These are phyloP conservation scores for Cynanchum wilfordii DNA, from an alignment of 257 asterid species.

Conservation along the genomic window DNA sequence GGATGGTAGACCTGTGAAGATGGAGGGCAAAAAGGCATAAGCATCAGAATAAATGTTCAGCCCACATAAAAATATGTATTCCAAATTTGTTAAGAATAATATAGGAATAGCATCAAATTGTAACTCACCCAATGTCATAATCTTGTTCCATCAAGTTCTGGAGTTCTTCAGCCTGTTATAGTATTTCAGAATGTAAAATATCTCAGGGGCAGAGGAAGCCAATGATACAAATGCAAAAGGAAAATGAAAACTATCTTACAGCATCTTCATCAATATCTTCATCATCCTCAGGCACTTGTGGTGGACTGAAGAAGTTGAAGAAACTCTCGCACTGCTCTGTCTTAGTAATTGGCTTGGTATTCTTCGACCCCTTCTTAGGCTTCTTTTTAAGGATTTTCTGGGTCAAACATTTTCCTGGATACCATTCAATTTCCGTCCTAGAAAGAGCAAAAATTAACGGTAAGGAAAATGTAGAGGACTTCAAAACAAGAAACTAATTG, in stretches of 20 bases:
- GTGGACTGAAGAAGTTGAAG: conserved; percentile 92
- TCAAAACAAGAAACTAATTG: background rate
- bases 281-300: conserved; percentile 74
- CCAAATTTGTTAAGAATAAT: background rate
- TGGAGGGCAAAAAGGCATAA: background rate
- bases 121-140: conserved; percentile 71
- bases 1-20: conserved; percentile 60
- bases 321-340: conserved; percentile 84
- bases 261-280: conserved; percentile 84
- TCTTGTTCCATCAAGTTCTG: conserved; percentile 86
- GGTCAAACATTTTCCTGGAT: conserved; percentile 71
- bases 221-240: background rate
- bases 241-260: conserved; percentile 35
- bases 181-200: background rate
- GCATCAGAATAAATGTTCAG: background rate
- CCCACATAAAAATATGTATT: background rate
- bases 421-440: conserved; percentile 84
- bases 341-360: conserved; percentile 63
- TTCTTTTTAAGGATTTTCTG: conserved; percentile 74
- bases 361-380: conserved; percentile 83
- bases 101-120: background rate
- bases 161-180: conserved; percentile 69
- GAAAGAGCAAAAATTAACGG: conserved; percentile 6
- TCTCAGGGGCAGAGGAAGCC: background rate
- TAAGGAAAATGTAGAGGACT: background rate